phyloP scores from a whole-genome alignment of 1,284 basidiomycete species.

The Malassezia furfur region DNA sequence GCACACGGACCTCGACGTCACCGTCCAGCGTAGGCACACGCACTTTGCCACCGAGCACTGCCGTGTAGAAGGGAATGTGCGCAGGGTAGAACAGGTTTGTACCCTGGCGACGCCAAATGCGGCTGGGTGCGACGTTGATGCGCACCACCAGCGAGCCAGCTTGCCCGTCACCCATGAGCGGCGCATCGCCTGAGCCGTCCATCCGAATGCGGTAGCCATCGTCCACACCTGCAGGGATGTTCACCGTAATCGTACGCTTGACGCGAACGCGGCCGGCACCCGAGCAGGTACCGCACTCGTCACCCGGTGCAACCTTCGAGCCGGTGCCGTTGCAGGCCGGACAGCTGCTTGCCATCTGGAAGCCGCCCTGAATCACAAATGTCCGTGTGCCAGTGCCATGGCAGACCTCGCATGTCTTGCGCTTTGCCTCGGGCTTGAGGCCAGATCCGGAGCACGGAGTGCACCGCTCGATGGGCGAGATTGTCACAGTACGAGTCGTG shows the following conservation, averaged over 20 bases:
- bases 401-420: constrained; percentile 69
- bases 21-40: constrained; percentile 91
- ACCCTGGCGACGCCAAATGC: constrained; percentile 82
- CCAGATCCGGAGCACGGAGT: constrained; percentile 75
- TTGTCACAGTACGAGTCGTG: constrained; percentile 64
- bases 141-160: constrained; percentile 80
- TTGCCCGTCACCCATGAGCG: constrained; percentile 59
- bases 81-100: constrained; percentile 82
- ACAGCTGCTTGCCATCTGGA: constrained; percentile 95
- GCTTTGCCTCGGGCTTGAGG: constrained; percentile 75
- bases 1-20: constrained; percentile 87
- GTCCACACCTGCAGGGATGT: constrained; percentile 74
- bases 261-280: constrained; percentile 80
- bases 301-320: constrained; percentile 65
- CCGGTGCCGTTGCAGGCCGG: constrained; percentile 74
- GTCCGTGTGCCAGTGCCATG: constrained; percentile 78
- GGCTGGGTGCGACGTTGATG: constrained; percentile 71
- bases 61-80: constrained; percentile 80
- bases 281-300: constrained; percentile 69
- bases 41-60: constrained; percentile 80
- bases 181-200: constrained; percentile 73
- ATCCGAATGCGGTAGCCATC: constrained; percentile 90
- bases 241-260: constrained; percentile 68
- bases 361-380: constrained; percentile 84
- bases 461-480: constrained; percentile 76